phyloP scores from a whole-genome alignment of 2,329 filamentous ascomycete species.

The Drechslerella dactyloides region DNA sequence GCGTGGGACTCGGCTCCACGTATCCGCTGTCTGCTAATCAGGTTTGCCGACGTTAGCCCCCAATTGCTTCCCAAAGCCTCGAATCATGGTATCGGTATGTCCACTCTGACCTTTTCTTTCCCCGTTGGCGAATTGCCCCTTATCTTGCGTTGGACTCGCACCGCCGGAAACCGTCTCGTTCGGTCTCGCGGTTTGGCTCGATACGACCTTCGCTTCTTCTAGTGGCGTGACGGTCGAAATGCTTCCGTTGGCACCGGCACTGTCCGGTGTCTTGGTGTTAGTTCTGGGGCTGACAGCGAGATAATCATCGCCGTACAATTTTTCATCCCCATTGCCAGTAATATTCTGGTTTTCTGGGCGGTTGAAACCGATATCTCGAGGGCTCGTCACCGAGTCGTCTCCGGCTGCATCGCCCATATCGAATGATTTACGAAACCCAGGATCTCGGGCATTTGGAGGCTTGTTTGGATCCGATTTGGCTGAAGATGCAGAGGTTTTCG shows the following conservation, averaged over 20 bases:
- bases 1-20: slow-evolving; percentile 32
- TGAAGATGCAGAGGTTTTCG: slow-evolving; percentile 10
- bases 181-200: slow-evolving; percentile 12
- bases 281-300: slow-evolving; percentile 45
- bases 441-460: slow-evolving; percentile 44
- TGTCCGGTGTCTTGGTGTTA: slow-evolving; percentile 29
- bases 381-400: slow-evolving; percentile 10
- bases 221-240: slow-evolving; percentile 19
- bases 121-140: slow-evolving; percentile 28
- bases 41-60: slow-evolving; percentile 16
- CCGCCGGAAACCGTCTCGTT: slow-evolving; percentile 16
- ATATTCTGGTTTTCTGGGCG: slow-evolving; percentile 12
- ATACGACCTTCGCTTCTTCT: slow-evolving; percentile 12
- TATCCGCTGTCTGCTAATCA: slow-evolving; percentile 43
- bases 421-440: slow-evolving; percentile 47
- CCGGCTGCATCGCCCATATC: slow-evolving; percentile 36
- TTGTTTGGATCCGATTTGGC: slow-evolving; percentile 42
- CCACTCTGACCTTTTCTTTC: slow-evolving; percentile 43
- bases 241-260: slow-evolving; percentile 15
- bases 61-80: background rate
- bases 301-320: slow-evolving; percentile 39
- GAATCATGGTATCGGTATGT: background rate
- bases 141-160: slow-evolving; percentile 14
- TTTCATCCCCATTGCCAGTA: slow-evolving; percentile 20
- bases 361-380: slow-evolving; percentile 10